phyloP scores from a whole-genome alignment of 2,329 filamentous ascomycete species.

The Pseudopithomyces maydicus region DNA sequence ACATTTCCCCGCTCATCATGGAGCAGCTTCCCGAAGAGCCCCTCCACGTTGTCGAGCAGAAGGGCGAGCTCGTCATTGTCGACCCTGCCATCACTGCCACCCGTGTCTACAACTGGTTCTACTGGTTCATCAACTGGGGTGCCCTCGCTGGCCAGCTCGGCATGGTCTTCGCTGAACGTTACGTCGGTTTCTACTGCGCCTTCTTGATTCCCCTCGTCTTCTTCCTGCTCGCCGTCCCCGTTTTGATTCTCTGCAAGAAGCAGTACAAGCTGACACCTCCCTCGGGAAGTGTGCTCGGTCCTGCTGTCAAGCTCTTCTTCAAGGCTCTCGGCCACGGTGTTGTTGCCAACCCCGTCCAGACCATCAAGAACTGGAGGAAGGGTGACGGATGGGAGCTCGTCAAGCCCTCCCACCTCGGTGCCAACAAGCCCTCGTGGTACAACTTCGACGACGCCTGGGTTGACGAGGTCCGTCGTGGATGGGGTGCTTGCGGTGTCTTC shows the following conservation, averaged over 20 bases:
- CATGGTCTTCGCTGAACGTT: conserved; percentile 68
- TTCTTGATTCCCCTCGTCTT: conserved; percentile 67
- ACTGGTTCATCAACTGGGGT: conserved; percentile 71
- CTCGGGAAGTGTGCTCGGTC: conserved; percentile 71
- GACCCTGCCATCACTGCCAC: conserved; percentile 68
- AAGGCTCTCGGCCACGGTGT: conserved; percentile 46
- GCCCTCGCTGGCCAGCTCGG: conserved; percentile 64
- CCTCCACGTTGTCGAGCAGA: conserved; percentile 54
- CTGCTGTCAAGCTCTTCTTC: conserved; percentile 63
- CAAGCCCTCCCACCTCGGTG: conserved; percentile 63
- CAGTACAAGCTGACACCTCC: conserved; percentile 53
- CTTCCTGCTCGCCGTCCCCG: conserved; percentile 65
- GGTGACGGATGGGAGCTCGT: conserved; percentile 59
- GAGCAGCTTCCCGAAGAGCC: conserved; percentile 65
- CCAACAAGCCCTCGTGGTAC: conserved; percentile 69
- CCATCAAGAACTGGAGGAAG: conserved; percentile 1
- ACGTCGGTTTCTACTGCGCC: conserved; percentile 74
- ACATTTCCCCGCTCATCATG: conserved; percentile 63
- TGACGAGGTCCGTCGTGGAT: conserved; percentile 49
- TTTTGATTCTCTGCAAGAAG: conserved; percentile 44
- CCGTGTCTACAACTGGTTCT: conserved; percentile 71
- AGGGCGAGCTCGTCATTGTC: conserved; percentile 68
- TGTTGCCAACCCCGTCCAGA: not conserved
- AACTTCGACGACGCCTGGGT: conserved; percentile 80
- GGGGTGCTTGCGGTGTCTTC: conserved; percentile 30